Conservation (phyloP, 2,329 filamentous ascomycete species). For the Acrodontium crateriforme region DNA sequence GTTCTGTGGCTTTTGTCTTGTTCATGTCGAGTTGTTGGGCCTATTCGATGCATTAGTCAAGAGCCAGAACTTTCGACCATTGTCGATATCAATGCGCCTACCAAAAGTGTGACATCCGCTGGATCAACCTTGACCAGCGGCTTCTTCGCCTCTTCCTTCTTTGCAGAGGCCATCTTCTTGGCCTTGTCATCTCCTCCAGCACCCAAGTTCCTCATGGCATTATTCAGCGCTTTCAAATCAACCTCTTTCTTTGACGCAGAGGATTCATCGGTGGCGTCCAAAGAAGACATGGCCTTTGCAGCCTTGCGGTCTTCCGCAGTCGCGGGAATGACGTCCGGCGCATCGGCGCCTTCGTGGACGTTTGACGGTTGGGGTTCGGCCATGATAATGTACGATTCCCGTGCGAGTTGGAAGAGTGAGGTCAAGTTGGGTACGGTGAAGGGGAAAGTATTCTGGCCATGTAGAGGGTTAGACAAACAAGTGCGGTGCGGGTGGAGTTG, state of each 20-base stretch:
- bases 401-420: too few relatives aligned
- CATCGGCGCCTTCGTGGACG: slow-evolving; percentile 46
- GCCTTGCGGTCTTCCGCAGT: slow-evolving; percentile 69
- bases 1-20: slow-evolving; percentile 59
- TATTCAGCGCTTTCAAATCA: slow-evolving; percentile 55
- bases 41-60: slow-evolving; percentile 30
- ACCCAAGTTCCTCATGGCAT: slow-evolving; percentile 54
- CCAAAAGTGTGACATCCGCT: slow-evolving; percentile 55
- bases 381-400: too few relatives aligned
- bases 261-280: slow-evolving; percentile 45
- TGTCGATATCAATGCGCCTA: slow-evolving; percentile 27
- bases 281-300: slow-evolving; percentile 56
- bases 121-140: slow-evolving; percentile 54
- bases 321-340: slow-evolving; percentile 37
- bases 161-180: slow-evolving; percentile 13
- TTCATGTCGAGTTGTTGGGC: slow-evolving; percentile 58
- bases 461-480: too few relatives aligned
- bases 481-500: too few relatives aligned
- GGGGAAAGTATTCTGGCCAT: too few relatives aligned
- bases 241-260: slow-evolving; percentile 42
- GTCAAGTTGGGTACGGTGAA: too few relatives aligned
- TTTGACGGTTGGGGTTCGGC: slow-evolving; percentile 47
- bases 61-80: background rate
- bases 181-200: slow-evolving; percentile 24
- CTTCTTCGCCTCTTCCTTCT: slow-evolving; percentile 24